Evolutionary conservation across 2,329 filamentous ascomycete genomes (phyloP).

Genomic region (Scleromitrula shiraiana): DNA sequence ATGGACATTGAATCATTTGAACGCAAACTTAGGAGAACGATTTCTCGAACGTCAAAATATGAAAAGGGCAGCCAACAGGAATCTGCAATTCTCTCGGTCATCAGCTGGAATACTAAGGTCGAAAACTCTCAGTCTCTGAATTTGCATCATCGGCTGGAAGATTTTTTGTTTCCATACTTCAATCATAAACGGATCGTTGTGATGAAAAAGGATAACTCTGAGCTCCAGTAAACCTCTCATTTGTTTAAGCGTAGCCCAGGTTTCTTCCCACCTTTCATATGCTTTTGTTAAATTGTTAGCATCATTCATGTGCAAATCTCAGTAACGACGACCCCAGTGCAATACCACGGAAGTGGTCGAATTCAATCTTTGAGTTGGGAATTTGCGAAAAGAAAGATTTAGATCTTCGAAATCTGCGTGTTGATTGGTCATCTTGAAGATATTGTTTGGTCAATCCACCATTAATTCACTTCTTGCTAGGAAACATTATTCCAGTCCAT

Average conservation of each 20-base stretch:
- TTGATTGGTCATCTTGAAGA: too few relatives aligned
- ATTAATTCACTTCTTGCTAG: too few relatives aligned
- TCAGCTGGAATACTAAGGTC: too few relatives aligned
- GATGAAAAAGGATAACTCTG: constrained; percentile 12
- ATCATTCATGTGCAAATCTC: constrained; percentile 17
- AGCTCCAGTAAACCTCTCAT: constrained; percentile 15
- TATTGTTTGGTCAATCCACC: too few relatives aligned
- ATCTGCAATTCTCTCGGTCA: too few relatives aligned
- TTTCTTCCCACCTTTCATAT: constrained; percentile 12
- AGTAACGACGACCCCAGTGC: constrained; percentile 17
- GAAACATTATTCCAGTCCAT: too few relatives aligned
- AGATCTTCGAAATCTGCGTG: too few relatives aligned
- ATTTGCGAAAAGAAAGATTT: constrained; percentile 13
- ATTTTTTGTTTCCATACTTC: constrained; percentile 12
- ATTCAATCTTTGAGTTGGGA: constrained; percentile 16
- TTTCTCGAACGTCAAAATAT: too few relatives aligned
- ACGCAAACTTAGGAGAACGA: too few relatives aligned
- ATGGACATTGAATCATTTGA: too few relatives aligned
- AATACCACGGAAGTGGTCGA: constrained; percentile 13
- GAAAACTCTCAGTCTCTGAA: constrained; percentile 14
- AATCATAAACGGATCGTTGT: constrained; percentile 10
- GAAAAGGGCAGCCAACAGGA: too few relatives aligned
- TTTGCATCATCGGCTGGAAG: constrained; percentile 15
- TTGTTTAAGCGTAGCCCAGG: constrained; percentile 14
- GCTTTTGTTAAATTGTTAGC: constrained; percentile 12